Conservation (phyloP, 73 alveolate species). For the Tetrahymena thermophila region DNA sequence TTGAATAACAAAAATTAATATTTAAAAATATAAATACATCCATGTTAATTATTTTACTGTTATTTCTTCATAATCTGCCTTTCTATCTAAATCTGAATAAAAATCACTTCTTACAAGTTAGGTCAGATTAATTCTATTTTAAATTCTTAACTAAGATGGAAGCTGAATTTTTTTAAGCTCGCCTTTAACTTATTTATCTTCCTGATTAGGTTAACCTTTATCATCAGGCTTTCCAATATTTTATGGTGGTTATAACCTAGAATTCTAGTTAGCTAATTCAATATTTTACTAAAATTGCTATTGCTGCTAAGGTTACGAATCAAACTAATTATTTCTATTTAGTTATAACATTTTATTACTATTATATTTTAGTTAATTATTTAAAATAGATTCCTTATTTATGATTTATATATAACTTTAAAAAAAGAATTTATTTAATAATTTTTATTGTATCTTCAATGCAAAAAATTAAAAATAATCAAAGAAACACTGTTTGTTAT, state of each 20-base stretch:
- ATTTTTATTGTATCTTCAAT: neutral
- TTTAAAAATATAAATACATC: neutral
- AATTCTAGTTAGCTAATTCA: neutral
- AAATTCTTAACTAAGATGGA: neutral
- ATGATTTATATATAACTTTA: neutral
- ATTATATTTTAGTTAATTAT: too few species aligned
- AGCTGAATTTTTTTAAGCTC: neutral
- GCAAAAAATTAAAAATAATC: neutral
- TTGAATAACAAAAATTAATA: neutral
- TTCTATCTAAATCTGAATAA: neutral
- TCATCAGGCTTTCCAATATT: neutral
- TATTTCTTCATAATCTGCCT: neutral
- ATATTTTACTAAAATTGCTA: neutral
- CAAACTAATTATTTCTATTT: neutral
- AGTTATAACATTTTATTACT: neutral
- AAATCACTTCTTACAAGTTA: neutral
- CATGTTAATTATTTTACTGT: neutral
- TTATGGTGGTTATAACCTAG: neutral
- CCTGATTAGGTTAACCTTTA: neutral
- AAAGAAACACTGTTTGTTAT: neutral
- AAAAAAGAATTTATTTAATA: neutral
- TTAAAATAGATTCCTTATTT: neutral
- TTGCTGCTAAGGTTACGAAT: neutral
- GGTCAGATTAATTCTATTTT: neutral
- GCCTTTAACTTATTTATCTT: neutral